Evolutionary conservation across 2,329 filamentous ascomycete genomes (phyloP), one percentile per base, ranked within the genome.

Genomic region (Exserohilum turcica): DNA sequence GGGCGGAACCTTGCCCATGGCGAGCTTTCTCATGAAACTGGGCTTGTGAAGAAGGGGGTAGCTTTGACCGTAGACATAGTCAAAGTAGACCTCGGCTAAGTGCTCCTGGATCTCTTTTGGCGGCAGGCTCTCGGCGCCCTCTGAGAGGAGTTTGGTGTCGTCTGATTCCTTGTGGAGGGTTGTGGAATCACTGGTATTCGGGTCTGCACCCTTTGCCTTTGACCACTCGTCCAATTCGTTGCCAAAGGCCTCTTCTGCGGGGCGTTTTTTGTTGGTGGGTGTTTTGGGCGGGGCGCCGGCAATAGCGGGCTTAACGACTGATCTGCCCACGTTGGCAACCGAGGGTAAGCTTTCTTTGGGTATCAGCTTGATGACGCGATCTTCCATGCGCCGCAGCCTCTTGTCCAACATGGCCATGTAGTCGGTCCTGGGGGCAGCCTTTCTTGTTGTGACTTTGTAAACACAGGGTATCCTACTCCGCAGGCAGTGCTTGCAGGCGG

Each of bases 341-440:
- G 85, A 79, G 36, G 89, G 86, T 58, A 90, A 83, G 59, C 95
- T 92, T 36, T 91, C 84, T 70, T 93, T 96, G 0, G 94, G 93
- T 24, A 97, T 89, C 53, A 93, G 88, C 74, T 96, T 96, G 77
- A 97, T 95, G 58, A 97, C 94, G 51, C 93, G 88, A 68, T 97
- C 93, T 75, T 99, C 94, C 94, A 97, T 97, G 52, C 93, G 84
- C 79, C 96, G 97, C 62, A 97, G 76, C 47, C 94, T 85, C 77
- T 96, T 97, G 77, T 97, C 94, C 65, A 97, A 79, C 92, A 97
- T 97, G 36, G 92, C 92, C 94, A 97, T 97, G 75, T 97, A 97
- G 75, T 97, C 94, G 15, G 94, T 97, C 46, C 94, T 84, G 2
- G 94, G 94, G 3, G 92, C 92, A 1, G 93, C 92, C 74, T 97